These are phyloP conservation scores for Cladosporium sp. DNA, from an alignment of 2,329 filamentous ascomycete genomes.

Conservation along the genomic window DNA sequence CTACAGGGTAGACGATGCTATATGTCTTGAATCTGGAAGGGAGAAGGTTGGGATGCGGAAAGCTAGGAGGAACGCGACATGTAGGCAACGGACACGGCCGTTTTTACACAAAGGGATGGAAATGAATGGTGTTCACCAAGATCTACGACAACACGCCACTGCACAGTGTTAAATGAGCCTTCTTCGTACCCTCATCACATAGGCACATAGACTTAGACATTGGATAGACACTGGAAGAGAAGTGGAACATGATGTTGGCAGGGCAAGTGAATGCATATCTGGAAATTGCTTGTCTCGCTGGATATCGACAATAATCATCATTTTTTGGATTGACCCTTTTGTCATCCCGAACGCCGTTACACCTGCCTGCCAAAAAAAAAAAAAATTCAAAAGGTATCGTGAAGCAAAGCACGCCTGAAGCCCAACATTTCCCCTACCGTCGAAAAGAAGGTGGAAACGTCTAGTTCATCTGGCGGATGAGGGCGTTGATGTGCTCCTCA, in stretches of 20 bases:
- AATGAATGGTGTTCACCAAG: not conserved
- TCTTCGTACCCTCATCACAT: not conserved
- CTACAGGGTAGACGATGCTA: not conserved
- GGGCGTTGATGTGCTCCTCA: constrained; percentile 94
- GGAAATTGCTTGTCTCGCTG: constrained; percentile 16
- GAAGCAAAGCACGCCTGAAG: constrained; percentile 15
- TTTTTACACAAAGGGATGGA: not conserved
- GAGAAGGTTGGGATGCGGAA: not conserved
- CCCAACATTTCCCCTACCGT: constrained; percentile 14
- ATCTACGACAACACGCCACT: not conserved
- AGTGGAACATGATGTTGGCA: constrained; percentile 18
- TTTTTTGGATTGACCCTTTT: constrained; percentile 16
- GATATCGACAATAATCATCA: constrained; percentile 18
- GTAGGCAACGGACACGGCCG: not conserved
- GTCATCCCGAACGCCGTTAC: constrained; percentile 16
- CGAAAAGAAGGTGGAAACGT: constrained; percentile 10
- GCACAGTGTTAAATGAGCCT: not conserved
- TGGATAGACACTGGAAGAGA: not conserved
- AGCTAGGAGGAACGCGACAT: not conserved
- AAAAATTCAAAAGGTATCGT: constrained; percentile 18
- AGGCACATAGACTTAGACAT: not conserved
- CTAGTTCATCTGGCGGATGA: constrained; percentile 99
- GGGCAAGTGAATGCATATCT: constrained; percentile 17
- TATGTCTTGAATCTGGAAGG: not conserved
- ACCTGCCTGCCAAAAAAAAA: constrained; percentile 19